phyloP scores from a whole-genome alignment of 140 eudicot species.

The Senecio squalidus region DNA sequence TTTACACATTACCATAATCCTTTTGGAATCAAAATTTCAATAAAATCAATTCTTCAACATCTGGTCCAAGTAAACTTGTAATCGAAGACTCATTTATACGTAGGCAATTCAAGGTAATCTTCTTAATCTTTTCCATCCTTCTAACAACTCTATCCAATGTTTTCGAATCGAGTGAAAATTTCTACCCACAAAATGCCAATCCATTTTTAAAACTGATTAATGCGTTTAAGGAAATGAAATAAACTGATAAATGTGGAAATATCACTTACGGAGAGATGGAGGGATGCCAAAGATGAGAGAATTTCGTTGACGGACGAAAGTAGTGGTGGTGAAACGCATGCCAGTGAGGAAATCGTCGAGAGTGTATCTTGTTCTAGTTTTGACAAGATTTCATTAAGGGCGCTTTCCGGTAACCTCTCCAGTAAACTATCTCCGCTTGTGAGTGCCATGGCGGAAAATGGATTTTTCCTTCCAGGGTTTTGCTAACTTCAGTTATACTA shows the following conservation, averaged over 20 bases:
- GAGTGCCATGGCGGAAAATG: not conserved
- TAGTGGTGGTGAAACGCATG: not conserved
- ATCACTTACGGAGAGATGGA: not conserved
- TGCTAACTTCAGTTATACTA: too few species aligned
- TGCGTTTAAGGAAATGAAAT: not conserved
- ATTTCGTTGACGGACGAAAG: not conserved
- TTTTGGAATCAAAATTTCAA: constrained; percentile 52
- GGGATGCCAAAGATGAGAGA: not conserved
- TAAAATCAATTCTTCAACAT: constrained; percentile 49
- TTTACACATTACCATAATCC: too few species aligned
- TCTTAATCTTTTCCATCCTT: constrained; percentile 26
- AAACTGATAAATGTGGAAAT: not conserved
- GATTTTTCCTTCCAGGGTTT: too few species aligned
- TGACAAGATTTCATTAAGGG: not conserved
- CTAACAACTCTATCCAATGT: constrained; percentile 23
- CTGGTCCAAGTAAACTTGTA: constrained; percentile 32
- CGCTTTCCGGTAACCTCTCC: not conserved
- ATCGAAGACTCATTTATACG: constrained; percentile 34
- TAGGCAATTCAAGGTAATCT: constrained; percentile 55
- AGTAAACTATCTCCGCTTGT: not conserved
- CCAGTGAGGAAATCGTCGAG: not conserved
- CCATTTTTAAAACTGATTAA: too few species aligned
- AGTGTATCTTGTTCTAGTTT: not conserved
- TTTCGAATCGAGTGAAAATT: constrained; percentile 32
- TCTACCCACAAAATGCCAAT: too few species aligned